Conservation (phyloP, 208 protist species). For the Leishmania gerbilli region DNA sequence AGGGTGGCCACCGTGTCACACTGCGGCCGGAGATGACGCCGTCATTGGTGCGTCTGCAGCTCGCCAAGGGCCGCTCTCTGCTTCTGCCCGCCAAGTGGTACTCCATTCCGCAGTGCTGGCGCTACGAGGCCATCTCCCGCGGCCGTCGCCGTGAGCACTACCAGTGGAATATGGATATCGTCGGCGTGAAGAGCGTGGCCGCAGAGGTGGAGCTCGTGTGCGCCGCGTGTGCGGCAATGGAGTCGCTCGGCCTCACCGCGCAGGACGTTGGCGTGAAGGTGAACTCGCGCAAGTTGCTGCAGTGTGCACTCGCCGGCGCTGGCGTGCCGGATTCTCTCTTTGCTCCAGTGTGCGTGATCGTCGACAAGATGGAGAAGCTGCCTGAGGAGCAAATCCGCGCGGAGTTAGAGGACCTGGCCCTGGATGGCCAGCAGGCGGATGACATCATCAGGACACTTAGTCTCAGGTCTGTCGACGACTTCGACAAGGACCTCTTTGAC, state of each 20-base stretch:
- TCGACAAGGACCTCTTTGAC: constrained; percentile 60
- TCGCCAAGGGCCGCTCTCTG: constrained; percentile 88
- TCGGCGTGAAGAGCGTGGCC: constrained; percentile 88
- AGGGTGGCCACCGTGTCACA: constrained; percentile 89
- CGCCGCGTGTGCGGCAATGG: constrained; percentile 83
- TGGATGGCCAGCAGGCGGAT: constrained; percentile 66
- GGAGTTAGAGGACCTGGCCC: constrained; percentile 67
- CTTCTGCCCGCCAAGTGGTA: constrained; percentile 96
- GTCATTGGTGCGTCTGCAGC: constrained; percentile 90
- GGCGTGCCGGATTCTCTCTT: constrained; percentile 86
- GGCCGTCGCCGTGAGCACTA: constrained; percentile 96
- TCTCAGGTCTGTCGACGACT: constrained; percentile 88
- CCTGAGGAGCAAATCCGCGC: constrained; percentile 81
- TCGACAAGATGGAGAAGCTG: constrained; percentile 96
- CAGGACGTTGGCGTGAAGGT: constrained; percentile 94
- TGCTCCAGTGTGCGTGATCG: constrained; percentile 92
- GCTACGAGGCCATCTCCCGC: constrained; percentile 95
- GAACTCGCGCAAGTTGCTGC: constrained; percentile 91
- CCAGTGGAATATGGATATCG: constrained; percentile 98
- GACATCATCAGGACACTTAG: constrained; percentile 77
- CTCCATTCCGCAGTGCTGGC: constrained; percentile 96
- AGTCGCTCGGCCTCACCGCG: constrained; percentile 78
- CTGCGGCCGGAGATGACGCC: constrained; percentile 97
- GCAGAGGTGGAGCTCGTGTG: constrained; percentile 95
- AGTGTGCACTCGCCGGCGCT: constrained; percentile 77